A percentile compares a stretch with the other conserved stretches of the same genome.
Evolutionary conservation across 805 yeast species (phyloP).

Genomic region (Ogataea nonfermentans): DNA sequence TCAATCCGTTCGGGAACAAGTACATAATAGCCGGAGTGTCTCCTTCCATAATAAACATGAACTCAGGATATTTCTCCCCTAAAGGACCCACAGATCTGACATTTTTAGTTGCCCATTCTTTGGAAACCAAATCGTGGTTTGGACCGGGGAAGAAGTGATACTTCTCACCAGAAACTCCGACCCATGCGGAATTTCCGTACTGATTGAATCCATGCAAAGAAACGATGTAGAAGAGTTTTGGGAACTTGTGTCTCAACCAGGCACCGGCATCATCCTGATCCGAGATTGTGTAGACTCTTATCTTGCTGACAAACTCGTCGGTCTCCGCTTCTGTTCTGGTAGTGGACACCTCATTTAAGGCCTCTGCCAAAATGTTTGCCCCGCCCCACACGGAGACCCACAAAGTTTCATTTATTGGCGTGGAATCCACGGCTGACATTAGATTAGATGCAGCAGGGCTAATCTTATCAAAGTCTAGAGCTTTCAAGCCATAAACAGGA

Average conservation of each 20-base stretch:
- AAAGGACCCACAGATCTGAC: conserved; percentile 28
- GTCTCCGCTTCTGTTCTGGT: conserved; percentile 19
- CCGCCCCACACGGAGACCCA: conserved; percentile 35
- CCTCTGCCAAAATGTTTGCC: conserved; percentile 33
- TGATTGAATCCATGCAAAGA: conserved; percentile 32
- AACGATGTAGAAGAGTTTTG: conserved; percentile 26
- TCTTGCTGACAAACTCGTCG: conserved; percentile 18
- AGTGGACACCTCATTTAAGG: conserved; percentile 24
- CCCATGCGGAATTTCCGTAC: conserved; percentile 32
- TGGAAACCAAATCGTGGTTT: conserved; percentile 22
- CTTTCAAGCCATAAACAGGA: conserved; percentile 28
- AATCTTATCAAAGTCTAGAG: conserved; percentile 13
- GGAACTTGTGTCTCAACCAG: conserved; percentile 33
- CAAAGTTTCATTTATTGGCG: conserved; percentile 17
- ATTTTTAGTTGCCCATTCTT: conserved; percentile 28
- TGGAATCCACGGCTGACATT: conserved; percentile 25
- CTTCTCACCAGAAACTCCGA: conserved; percentile 32
- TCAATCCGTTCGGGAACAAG: conserved; percentile 33
- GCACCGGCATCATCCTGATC: conserved; percentile 36
- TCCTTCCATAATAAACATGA: conserved; percentile 32
- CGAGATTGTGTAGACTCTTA: conserved; percentile 31
- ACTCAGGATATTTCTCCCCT: conserved; percentile 29
- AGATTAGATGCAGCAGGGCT: conserved; percentile 30
- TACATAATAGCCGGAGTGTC: conserved; percentile 32
- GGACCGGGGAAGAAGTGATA: conserved; percentile 28